phyloP scores from a whole-genome alignment of 2,329 filamentous ascomycete genomes.

The Endoconidiophora polonica region DNA sequence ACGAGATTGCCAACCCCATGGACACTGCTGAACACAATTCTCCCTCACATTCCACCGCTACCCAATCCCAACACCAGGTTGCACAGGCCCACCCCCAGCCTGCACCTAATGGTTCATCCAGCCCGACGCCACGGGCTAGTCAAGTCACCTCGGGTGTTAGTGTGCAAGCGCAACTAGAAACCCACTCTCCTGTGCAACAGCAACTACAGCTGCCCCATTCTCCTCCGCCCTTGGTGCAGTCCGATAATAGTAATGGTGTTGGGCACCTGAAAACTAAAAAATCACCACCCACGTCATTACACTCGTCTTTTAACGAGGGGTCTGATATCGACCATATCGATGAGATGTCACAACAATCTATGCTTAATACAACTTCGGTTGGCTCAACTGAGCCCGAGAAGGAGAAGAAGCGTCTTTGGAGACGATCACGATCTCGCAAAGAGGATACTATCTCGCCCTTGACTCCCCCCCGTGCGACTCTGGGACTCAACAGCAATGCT shows the following conservation, averaged over 20 bases:
- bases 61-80: too few species aligned
- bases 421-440: conserved; percentile 48
- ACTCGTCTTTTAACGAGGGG: conserved; percentile 63
- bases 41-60: conserved; percentile 2
- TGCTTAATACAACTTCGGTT: conserved; percentile 17
- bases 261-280: conserved; percentile 40
- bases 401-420: conserved; percentile 54
- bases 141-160: conserved; percentile 24
- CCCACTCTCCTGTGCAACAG: not conserved
- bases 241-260: not conserved
- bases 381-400: conserved; percentile 35
- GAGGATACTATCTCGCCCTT: conserved; percentile 27
- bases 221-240: not conserved
- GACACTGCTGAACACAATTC: conserved; percentile 19
- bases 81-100: not conserved
- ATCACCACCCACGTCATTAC: conserved; percentile 62
- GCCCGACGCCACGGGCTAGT: conserved; percentile 30
- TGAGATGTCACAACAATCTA: conserved; percentile 24
- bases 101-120: conserved; percentile 23
- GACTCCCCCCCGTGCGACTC: conserved; percentile 22
- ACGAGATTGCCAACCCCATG: conserved; percentile 30
- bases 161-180: not conserved
- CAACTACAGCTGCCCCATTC: not conserved
- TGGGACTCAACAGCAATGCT: conserved; percentile 47
- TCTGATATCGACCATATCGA: conserved; percentile 65